Evolutionary conservation across 2,329 filamentous ascomycete species (phyloP), one percentile per base, ranked within the genome.

Genomic region (Xylaria polymorpha): DNA sequence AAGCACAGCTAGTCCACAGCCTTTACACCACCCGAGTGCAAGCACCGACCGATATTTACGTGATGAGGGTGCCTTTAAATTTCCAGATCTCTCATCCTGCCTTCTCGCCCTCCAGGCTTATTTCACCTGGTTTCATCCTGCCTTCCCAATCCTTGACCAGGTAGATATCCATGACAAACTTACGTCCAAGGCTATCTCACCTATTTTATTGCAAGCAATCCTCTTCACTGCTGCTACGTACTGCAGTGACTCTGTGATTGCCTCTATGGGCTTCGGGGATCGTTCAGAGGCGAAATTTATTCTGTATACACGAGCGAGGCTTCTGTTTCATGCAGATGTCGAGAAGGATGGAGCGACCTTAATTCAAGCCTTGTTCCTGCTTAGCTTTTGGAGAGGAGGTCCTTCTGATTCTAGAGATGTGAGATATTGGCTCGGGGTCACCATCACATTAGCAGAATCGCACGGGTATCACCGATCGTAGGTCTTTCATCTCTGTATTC

Each of bases 331-430:
- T 35, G 50, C 50, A 10, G 50, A 53, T 53, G 50, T 53, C 9
- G 50, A 53, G 50, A 53, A 53, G 18, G 50, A 53, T 35, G 50
- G 50, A n/a, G 15, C 25, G 50, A 53, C 50, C 15, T 14, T 53
- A 10, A 53, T 53, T n/a, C 50, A 53, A 53, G 50, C 50, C 29
- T 35, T 53, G 50, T 53, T 53, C 15, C 29, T 53, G 50, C 50
- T 53, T 53, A 53, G 50, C 18, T 53, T 53, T 53, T 53, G 50
- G 50, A 32, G 50, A 53, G 50, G 50, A 15, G 50, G 50, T 10
- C 50, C 50, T 8, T 32, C 50, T n/a, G 50, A 53, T 53, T 10
- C 50, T n/a, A 32, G 50, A 53, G 50, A 53, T 53, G 50, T 53
- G 50, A 32, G 50, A 32, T 53, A 53, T 32, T 53, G 50, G 50